A percentile compares a stretch with the other conserved stretches of the same genome.
Conservation (phyloP, 257 asterid genomes). For the Solanum appendiculatum region DNA sequence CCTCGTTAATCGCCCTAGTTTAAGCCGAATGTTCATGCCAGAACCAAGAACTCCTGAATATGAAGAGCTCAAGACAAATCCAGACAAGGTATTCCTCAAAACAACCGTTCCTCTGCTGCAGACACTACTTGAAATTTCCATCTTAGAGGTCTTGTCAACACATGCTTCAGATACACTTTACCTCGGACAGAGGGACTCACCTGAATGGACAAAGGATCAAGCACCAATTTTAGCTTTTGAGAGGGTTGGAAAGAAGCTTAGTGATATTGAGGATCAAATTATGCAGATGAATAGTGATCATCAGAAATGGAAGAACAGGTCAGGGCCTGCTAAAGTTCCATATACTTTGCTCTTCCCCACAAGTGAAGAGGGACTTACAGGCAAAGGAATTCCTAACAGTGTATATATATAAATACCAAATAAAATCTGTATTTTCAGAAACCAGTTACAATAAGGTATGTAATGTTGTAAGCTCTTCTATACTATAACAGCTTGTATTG, state of each 20-base stretch:
- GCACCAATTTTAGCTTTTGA: slow-evolving; percentile 44
- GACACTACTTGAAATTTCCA: slow-evolving; percentile 45
- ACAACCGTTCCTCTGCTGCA: slow-evolving; percentile 60
- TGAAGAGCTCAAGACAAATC: slow-evolving; percentile 43
- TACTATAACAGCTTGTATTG: background rate
- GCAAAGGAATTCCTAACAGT: slow-evolving; percentile 75
- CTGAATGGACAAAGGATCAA: slow-evolving; percentile 41
- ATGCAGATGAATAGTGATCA: slow-evolving; percentile 33
- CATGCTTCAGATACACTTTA: slow-evolving; percentile 64
- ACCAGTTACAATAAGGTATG: background rate
- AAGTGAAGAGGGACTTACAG: slow-evolving; percentile 50
- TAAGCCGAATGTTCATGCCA: slow-evolving; percentile 62
- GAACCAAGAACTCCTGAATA: slow-evolving; percentile 43
- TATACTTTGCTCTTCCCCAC: slow-evolving; percentile 58
- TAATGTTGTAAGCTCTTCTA: background rate
- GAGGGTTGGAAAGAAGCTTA: slow-evolving; percentile 36
- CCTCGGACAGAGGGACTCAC: slow-evolving; percentile 45
- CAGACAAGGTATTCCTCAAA: slow-evolving; percentile 46
- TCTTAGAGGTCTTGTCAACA: slow-evolving; percentile 53
- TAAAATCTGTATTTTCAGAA: background rate
- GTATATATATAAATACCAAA: slow-evolving; percentile 9
- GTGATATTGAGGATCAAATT: slow-evolving; percentile 33
- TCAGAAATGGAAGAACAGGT: slow-evolving; percentile 38
- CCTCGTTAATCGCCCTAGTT: slow-evolving; percentile 39
- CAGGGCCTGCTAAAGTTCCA: slow-evolving; percentile 59